A percentile compares a stretch with the other conserved stretches of the same genome.
Conservation (phyloP, 139 green algal genomes). For the Haematococcus lacustris region DNA sequence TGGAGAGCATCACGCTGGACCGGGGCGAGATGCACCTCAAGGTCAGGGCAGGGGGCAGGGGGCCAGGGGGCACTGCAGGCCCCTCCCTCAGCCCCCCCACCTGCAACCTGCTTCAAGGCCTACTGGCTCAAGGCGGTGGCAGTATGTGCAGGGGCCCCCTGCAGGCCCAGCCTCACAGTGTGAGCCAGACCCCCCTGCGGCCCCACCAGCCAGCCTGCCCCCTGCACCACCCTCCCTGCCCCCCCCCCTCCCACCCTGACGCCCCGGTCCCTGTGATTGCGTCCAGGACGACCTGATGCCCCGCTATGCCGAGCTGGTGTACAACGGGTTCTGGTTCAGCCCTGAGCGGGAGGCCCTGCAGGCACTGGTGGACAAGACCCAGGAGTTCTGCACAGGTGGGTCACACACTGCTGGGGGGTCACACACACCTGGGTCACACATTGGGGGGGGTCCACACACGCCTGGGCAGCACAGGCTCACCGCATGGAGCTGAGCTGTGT, state of each 20-base stretch:
- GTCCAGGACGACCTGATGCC: conserved; percentile 55
- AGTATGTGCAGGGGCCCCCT: no score
- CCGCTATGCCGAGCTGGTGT: conserved; percentile 79
- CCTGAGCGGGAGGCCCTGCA: conserved; percentile 81
- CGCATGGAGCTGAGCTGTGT: background rate
- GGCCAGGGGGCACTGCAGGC: background rate
- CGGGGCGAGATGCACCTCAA: conserved; percentile 88
- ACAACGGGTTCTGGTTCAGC: conserved; percentile 72
- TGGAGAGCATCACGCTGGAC: conserved; percentile 89
- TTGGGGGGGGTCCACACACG: no score
- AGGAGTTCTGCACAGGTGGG: conserved; percentile 59
- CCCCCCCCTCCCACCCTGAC: no score
- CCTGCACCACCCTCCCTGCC: no score
- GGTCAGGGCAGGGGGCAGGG: conserved; percentile 14
- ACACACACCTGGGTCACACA: no score
- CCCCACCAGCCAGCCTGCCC: no score
- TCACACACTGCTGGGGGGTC: background rate
- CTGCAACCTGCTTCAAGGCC: no score
- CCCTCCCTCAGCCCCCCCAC: no score
- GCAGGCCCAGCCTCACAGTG: no score
- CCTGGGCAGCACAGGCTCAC: background rate
- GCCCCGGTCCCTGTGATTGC: no score
- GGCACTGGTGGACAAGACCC: conserved; percentile 80
- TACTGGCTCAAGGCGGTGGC: no score
- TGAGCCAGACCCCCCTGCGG: no score